Evolutionary conservation across 805 yeast genomes (phyloP).

Genomic region (Middelhovenomyces tepae): DNA sequence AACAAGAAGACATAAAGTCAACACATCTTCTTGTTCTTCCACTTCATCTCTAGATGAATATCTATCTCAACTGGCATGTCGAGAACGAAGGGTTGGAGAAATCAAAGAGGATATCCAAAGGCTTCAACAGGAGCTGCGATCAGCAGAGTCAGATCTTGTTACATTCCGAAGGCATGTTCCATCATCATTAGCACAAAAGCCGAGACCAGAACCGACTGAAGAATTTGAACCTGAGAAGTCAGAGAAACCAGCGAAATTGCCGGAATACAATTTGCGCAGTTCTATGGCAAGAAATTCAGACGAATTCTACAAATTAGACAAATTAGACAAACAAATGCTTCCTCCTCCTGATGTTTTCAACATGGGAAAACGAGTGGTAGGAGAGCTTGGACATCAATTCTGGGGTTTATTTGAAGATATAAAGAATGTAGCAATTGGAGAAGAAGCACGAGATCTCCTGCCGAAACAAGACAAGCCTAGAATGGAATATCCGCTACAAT

Average conservation of each 20-base stretch:
- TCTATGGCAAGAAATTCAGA: too few species aligned
- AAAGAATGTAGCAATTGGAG: conserved; percentile 27
- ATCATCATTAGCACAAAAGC: conserved; percentile 13
- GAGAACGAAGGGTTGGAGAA: conserved; percentile 31
- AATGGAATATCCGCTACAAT: too few species aligned
- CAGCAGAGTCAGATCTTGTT: conserved; percentile 29
- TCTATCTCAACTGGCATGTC: conserved; percentile 29
- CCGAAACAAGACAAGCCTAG: too few species aligned
- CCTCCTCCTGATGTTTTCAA: conserved; percentile 21
- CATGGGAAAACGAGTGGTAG: conserved; percentile 26
- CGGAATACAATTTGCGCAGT: too few species aligned
- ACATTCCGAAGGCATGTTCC: conserved; percentile 21
- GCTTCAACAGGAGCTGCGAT: conserved; percentile 24
- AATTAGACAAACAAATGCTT: too few species aligned
- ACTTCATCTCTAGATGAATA: conserved; percentile 14
- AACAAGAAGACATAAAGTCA: too few species aligned
- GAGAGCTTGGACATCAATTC: conserved; percentile 27
- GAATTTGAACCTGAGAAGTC: conserved; percentile 4
- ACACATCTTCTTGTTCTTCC: too few species aligned
- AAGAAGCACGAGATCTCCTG: conserved; percentile 14
- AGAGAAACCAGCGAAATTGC: too few species aligned
- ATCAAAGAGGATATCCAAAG: conserved; percentile 23
- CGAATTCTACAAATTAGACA: too few species aligned
- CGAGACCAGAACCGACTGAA: too few species aligned
- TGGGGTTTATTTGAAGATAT: conserved; percentile 30